Conservation (phyloP, 2,329 filamentous ascomycete genomes). For the Paecilomyces dactylethromorphus region DNA sequence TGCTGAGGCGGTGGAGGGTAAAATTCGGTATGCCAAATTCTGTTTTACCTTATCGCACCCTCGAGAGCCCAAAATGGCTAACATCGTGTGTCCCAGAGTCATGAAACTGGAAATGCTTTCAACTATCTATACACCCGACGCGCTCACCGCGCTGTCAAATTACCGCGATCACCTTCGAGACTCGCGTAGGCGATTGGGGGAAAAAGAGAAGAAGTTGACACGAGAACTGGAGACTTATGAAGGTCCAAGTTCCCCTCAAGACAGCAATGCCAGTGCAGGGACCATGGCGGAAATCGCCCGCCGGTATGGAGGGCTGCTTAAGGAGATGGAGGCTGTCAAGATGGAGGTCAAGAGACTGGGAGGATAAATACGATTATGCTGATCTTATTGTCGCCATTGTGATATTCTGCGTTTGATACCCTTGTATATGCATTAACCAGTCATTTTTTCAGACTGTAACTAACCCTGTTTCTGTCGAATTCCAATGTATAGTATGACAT, state of each 20-base stretch:
- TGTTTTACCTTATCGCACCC: background rate
- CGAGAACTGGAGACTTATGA: slow-evolving; percentile 30
- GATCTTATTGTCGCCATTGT: background rate
- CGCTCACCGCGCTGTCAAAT: slow-evolving; percentile 21
- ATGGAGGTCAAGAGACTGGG: slow-evolving; percentile 27
- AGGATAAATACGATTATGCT: slow-evolving; percentile 2
- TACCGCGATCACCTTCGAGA: slow-evolving; percentile 28
- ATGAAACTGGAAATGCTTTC: slow-evolving; percentile 29
- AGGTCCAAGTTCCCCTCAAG: slow-evolving; percentile 11
- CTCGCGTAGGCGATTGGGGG: slow-evolving; percentile 21
- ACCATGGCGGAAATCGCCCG: slow-evolving; percentile 30
- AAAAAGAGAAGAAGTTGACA: slow-evolving; percentile 19
- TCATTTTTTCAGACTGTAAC: background rate
- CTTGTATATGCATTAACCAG: background rate
- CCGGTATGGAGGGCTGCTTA: slow-evolving; percentile 29
- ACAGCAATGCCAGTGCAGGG: slow-evolving; percentile 5
- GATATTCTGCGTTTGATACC: background rate
- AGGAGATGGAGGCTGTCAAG: slow-evolving; percentile 30
- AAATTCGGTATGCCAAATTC: slow-evolving; percentile 24
- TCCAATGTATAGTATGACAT: background rate
- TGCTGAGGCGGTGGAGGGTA: slow-evolving; percentile 30
- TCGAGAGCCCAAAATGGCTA: background rate
- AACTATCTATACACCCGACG: slow-evolving; percentile 33
- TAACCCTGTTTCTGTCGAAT: background rate
- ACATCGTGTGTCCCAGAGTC: slow-evolving; percentile 17